A percentile compares a stretch with the other conserved stretches of the same genome.
These are phyloP conservation scores for Cystobasidiaceae sp. DNA, from an alignment of 1,284 basidiomycete genomes.

Conservation along the genomic window DNA sequence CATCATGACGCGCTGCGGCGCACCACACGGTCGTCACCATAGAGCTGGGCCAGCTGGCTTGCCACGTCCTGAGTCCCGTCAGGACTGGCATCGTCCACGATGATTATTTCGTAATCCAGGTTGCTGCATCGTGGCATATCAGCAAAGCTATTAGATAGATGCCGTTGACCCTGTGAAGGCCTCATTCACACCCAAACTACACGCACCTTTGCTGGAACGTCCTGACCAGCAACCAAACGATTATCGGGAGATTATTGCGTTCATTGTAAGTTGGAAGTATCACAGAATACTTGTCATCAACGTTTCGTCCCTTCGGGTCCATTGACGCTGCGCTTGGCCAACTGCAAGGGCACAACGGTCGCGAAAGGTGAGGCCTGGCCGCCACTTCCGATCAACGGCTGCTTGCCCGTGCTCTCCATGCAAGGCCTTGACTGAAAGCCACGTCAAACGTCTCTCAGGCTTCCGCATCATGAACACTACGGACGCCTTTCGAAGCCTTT, in stretches of 20 bases:
- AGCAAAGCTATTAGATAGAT: not conserved
- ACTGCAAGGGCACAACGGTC: too few species aligned
- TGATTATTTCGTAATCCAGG: slow-evolving; percentile 73
- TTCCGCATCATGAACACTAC: slow-evolving; percentile 1
- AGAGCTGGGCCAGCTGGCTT: slow-evolving; percentile 64
- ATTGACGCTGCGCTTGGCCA: too few species aligned
- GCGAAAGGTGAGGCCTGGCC: too few species aligned
- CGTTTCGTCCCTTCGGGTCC: too few species aligned
- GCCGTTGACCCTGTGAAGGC: not conserved
- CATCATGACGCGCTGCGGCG: slow-evolving; percentile 38
- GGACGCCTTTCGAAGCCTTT: slow-evolving; percentile 18
- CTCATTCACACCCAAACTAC: too few species aligned
- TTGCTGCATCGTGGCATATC: slow-evolving; percentile 46
- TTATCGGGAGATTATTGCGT: slow-evolving; percentile 80
- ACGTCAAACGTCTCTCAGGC: not conserved
- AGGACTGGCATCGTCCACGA: slow-evolving; percentile 86
- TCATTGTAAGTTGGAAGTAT: slow-evolving; percentile 92
- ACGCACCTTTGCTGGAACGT: slow-evolving; percentile 69
- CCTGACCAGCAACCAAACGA: slow-evolving; percentile 72
- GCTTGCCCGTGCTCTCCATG: too few species aligned
- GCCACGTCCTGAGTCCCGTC: slow-evolving; percentile 88
- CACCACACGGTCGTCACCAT: slow-evolving; percentile 78
- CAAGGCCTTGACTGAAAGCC: not conserved
- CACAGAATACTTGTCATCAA: slow-evolving; percentile 51
- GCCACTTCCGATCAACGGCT: too few species aligned